phyloP scores from a whole-genome alignment of 306 rosid species.

The Hippophae rhamnoides region DNA sequence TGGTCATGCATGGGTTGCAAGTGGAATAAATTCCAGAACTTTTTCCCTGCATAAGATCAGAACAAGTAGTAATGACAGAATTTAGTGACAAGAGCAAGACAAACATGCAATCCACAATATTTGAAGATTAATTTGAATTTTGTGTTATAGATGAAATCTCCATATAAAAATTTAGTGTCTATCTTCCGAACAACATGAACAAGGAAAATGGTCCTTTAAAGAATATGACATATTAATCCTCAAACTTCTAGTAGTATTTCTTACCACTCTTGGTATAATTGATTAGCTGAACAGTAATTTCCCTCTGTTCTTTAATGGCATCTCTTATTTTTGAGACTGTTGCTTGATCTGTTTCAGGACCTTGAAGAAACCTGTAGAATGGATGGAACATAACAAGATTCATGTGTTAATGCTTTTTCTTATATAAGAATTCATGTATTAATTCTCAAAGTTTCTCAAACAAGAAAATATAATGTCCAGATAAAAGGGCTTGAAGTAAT shows the following conservation, averaged over 20 bases:
- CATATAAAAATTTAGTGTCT: too few relatives aligned
- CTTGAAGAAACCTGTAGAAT: conserved; percentile 78
- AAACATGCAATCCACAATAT: neutral
- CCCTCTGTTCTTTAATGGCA: conserved; percentile 78
- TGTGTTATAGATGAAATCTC: too few relatives aligned
- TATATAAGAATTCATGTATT: too few relatives aligned
- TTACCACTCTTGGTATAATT: conserved; percentile 92
- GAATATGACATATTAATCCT: conserved; percentile 1
- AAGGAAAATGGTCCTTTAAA: neutral
- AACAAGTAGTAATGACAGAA: conserved; percentile 3
- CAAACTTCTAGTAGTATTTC: conserved; percentile 7
- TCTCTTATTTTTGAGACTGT: conserved; percentile 59
- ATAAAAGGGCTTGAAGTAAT: conserved; percentile 3
- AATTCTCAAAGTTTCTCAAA: too few relatives aligned
- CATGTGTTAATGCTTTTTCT: neutral
- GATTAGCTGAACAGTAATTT: conserved; percentile 85
- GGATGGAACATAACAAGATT: conserved; percentile 10
- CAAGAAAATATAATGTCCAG: conserved; percentile 2
- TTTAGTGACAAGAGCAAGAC: neutral
- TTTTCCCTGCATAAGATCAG: conserved; percentile 57
- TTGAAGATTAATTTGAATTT: too few relatives aligned
- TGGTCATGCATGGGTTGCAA: conserved; percentile 94
- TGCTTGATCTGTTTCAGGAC: conserved; percentile 78
- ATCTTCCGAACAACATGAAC: neutral
- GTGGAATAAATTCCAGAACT: conserved; percentile 90